Evolutionary conservation across 192 early-diverging fungal genomes (phyloP).

Genomic region (Backusella liffmaniae): DNA sequence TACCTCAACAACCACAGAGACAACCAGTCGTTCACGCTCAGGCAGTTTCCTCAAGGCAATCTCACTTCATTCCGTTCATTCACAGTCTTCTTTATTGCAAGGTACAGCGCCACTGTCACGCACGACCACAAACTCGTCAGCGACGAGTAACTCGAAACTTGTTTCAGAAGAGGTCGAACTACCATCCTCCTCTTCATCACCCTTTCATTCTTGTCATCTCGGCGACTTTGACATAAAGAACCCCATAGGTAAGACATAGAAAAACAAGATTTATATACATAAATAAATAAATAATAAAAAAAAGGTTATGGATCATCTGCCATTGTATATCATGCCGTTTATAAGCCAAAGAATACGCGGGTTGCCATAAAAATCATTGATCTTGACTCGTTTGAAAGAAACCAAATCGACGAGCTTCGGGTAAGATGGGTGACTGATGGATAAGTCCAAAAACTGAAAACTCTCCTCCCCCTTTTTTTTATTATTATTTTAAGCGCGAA

Average conservation of each 20-base stretch:
- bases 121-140: background rate
- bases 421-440: constrained; percentile 30
- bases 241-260: constrained; percentile 22
- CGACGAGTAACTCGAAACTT: background rate
- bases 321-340: constrained; percentile 77
- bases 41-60: background rate
- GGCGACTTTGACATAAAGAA: constrained; percentile 31
- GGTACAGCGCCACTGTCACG: background rate
- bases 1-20: background rate
- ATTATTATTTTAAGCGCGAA: constrained; percentile 53
- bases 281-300: too few relatives aligned
- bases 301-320: constrained; percentile 86
- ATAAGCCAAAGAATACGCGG: constrained; percentile 63
- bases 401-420: constrained; percentile 88
- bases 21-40: background rate
- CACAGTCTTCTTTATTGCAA: background rate
- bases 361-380: constrained; percentile 87
- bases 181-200: background rate
- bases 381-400: constrained; percentile 85
- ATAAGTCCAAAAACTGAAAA: background rate
- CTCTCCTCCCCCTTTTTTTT: background rate
- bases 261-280: background rate
- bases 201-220: constrained; percentile 13
- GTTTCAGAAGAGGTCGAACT: background rate
- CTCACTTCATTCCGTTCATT: background rate